Evolutionary conservation across 2,329 filamentous ascomycete genomes (phyloP).

Genomic region (Trichophyton simii): DNA sequence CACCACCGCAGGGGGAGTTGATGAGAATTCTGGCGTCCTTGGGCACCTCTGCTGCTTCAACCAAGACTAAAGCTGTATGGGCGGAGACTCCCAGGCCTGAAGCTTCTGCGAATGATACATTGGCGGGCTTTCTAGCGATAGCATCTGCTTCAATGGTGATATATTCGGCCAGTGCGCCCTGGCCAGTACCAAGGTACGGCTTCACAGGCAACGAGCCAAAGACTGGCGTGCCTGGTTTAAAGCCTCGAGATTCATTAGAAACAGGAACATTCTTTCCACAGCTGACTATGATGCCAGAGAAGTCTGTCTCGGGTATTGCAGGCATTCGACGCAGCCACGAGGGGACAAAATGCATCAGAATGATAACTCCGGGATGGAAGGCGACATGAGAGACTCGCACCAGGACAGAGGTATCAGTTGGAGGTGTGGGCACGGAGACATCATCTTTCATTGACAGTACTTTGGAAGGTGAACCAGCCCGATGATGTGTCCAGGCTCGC

Average conservation of each 20-base stretch:
- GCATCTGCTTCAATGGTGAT: constrained; percentile 8
- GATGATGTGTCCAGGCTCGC: constrained; percentile 5
- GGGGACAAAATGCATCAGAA: constrained; percentile 10
- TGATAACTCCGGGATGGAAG: constrained; percentile 9
- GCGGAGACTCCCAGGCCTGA: constrained; percentile 9
- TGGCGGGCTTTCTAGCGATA: constrained; percentile 6
- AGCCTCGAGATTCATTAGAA: background rate
- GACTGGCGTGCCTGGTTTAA: constrained; percentile 7
- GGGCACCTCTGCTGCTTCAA: constrained; percentile 6
- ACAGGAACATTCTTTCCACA: constrained; percentile 5
- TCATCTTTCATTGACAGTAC: constrained; percentile 7
- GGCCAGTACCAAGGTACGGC: constrained; percentile 6
- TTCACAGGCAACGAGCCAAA: constrained; percentile 11
- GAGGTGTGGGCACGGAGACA: constrained; percentile 4
- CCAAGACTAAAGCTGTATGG: constrained; percentile 7
- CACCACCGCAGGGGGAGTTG: constrained; percentile 11
- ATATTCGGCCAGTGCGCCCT: constrained; percentile 9
- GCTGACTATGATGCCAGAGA: constrained; percentile 10
- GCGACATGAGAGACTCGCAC: constrained; percentile 12
- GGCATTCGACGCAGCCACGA: constrained; percentile 9
- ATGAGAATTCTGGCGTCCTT: constrained; percentile 7
- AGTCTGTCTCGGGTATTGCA: constrained; percentile 11
- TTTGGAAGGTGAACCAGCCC: constrained; percentile 5
- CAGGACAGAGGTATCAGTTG: constrained; percentile 10
- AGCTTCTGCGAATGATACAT: constrained; percentile 6